A percentile compares a stretch with the other conserved stretches of the same genome.
phyloP scores from a whole-genome alignment of 805 yeast species.

The Lachancea fermentati region DNA sequence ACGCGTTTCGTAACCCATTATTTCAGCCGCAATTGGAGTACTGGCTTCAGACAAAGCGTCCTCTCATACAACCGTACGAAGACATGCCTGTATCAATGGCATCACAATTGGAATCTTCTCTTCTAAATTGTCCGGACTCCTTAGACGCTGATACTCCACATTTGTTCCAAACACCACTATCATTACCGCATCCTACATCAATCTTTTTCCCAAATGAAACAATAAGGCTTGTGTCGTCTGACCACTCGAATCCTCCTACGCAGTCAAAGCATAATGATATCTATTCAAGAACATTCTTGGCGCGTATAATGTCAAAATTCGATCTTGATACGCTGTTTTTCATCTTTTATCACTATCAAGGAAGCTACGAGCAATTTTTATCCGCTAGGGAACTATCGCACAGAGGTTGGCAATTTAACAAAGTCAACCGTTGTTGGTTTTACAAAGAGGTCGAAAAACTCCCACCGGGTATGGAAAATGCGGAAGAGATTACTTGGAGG shows the following conservation, averaged over 20 bases:
- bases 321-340: constrained; percentile 86
- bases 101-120: constrained; percentile 60
- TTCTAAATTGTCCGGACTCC: constrained; percentile 89
- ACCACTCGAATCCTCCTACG: constrained; percentile 3
- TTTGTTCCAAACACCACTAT: constrained; percentile 56
- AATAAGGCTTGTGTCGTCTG: constrained; percentile 28
- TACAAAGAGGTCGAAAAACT: constrained; percentile 71
- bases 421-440: constrained; percentile 34
- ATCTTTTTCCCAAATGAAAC: constrained; percentile 69
- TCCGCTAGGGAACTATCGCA: constrained; percentile 76
- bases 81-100: constrained; percentile 27
- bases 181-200: constrained; percentile 83
- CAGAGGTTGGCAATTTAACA: constrained; percentile 74
- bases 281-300: constrained; percentile 37
- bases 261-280: constrained; percentile 22
- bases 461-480: constrained; percentile 66
- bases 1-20: constrained; percentile 26
- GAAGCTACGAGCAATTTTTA: constrained; percentile 61
- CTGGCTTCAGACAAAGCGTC: constrained; percentile 28
- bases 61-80: constrained; percentile 26
- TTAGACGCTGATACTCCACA: constrained; percentile 80
- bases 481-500: constrained; percentile 50
- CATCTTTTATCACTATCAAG: constrained; percentile 79
- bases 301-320: constrained; percentile 62
- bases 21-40: constrained; percentile 28